phyloP scores from a whole-genome alignment of 2,329 filamentous ascomycete species.

The Diaporthe nobilis region DNA sequence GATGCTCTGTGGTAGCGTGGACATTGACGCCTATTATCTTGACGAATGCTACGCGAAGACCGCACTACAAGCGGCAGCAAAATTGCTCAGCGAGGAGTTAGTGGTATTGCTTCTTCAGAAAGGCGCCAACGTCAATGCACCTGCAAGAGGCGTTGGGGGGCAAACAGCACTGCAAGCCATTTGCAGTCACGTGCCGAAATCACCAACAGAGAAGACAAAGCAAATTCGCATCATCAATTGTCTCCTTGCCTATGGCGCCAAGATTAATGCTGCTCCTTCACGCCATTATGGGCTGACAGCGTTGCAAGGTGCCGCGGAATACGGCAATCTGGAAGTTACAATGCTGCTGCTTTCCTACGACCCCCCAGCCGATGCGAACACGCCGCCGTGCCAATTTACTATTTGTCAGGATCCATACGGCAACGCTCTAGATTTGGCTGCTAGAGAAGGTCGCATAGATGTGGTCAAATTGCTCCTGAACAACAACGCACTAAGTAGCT shows the following conservation, averaged over 20 bases:
- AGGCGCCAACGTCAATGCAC: background rate
- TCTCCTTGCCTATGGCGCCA: background rate
- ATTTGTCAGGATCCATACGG: accelerated
- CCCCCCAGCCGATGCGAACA: background rate
- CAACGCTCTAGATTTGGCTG: background rate
- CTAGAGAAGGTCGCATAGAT: accelerated
- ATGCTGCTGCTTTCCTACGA: background rate
- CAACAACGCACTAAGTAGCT: no score
- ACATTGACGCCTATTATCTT: background rate
- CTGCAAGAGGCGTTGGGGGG: background rate
- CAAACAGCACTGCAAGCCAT: background rate
- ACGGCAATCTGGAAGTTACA: background rate
- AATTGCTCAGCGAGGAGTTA: background rate
- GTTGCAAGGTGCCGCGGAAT: background rate
- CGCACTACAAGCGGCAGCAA: background rate
- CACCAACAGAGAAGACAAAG: background rate
- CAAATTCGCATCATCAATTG: background rate
- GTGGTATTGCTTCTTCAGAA: background rate
- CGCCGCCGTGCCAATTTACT: background rate
- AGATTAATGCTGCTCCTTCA: background rate
- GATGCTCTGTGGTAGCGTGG: background rate
- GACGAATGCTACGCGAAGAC: accelerated
- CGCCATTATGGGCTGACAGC: accelerated
- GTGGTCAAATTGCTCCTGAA: no score
- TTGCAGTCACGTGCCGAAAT: background rate